Evolutionary conservation across 1,284 basidiomycete genomes (phyloP), one percentile per base, ranked within the genome.

Genomic region (Wallemia mellicola): DNA sequence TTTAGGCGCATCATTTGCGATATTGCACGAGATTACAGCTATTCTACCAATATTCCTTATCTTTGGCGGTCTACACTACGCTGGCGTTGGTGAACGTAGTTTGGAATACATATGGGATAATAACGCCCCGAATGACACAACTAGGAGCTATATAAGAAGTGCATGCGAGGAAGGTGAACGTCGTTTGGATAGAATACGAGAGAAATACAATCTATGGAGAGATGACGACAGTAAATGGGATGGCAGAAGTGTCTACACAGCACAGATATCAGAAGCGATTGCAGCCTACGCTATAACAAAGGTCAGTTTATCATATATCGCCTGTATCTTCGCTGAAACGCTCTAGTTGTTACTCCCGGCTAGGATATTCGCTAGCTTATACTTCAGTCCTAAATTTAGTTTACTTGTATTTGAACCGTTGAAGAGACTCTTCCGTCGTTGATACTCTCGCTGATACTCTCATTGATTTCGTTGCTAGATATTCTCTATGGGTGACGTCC

Each of bases 1-100:
- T 1, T 76, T 94, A 59, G 68, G 81, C 2, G 64, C 83, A 32
- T 85, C 86, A 0, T 92, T 94, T 66, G 77, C 78, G 1, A 71
- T 91, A 59, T 73, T 95, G 7, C 89, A 94, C 68, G 89, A 95
- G 68, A 65, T 87, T 17, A 91, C 86, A 0, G 87, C 88, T 0
- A 66, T 92, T 60, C 71, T 81, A 0, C 87, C 88, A 1, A 73
- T 92, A 27, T 74, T 82, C 1, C 74, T 78, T 24, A 68, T 87
- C 48, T 94, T 89, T 68, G 86, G 79, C 64, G 71, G 75, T 0
- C 79, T 86, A 17, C 74, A 80, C 19, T 69, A 75, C 1, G 64
- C 85, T 0, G 86, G 84, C 0, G 71, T 83, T 1, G 89, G 89
- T 0, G 79, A 82, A 59, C 71, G 71, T 24, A 67, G 86, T 58